Percentiles rank a stretch among this genome's conserved stretches.
Conservation (phyloP, 129 eudicot species). For the Tagetes patula region DNA sequence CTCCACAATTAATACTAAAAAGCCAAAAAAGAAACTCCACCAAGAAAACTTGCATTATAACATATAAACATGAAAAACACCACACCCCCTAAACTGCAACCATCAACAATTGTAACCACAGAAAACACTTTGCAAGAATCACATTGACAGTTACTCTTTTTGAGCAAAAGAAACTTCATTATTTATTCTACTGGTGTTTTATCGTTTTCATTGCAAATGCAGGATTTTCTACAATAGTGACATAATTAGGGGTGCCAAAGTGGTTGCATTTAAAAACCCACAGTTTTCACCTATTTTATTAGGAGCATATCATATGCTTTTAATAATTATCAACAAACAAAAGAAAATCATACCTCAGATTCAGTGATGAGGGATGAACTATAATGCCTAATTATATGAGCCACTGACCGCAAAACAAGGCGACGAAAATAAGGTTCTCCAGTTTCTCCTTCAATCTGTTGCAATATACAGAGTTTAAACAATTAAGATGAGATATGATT, state of each 20-base stretch:
- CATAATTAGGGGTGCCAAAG: neutral
- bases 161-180: neutral
- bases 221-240: constrained; percentile 7
- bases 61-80: constrained; percentile 7
- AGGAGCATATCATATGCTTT: constrained; percentile 11
- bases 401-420: constrained; percentile 90
- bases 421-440: constrained; percentile 98
- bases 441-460: constrained; percentile 89
- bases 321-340: constrained; percentile 10
- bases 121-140: constrained; percentile 16
- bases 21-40: neutral
- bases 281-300: constrained; percentile 3
- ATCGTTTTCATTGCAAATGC: constrained; percentile 21
- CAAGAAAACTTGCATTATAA: constrained; percentile 19
- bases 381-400: constrained; percentile 95
- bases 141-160: constrained; percentile 8
- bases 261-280: neutral
- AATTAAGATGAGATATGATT: constrained; percentile 19
- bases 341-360: constrained; percentile 66
- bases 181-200: neutral
- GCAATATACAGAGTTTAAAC: constrained; percentile 18
- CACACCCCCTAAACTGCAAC: constrained; percentile 4
- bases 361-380: constrained; percentile 93
- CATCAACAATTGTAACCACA: constrained; percentile 12
- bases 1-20: constrained; percentile 3